Conservation (phyloP, 2,329 filamentous ascomycete species). For the Talaromyces rugulosus region DNA sequence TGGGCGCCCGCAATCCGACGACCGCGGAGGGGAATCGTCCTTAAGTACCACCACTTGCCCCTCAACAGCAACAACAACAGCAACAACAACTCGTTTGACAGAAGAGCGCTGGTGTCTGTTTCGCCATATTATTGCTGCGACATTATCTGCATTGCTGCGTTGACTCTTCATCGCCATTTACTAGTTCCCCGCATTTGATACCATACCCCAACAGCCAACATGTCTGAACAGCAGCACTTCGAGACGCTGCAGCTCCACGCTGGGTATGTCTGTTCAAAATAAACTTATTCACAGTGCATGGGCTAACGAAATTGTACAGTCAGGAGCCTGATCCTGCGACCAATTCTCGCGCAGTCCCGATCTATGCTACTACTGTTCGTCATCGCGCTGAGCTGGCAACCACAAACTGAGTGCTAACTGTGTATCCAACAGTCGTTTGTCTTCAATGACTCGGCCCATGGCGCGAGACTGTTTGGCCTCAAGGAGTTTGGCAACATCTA, state of each 20-base stretch:
- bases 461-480: slow-evolving; percentile 89
- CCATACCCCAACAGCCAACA: slow-evolving; percentile 12
- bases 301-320: slow-evolving; percentile 40
- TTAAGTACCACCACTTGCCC: not conserved
- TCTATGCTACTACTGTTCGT: slow-evolving; percentile 80
- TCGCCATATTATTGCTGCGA: not conserved
- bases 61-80: not conserved
- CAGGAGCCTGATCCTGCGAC: slow-evolving; percentile 76
- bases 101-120: not conserved
- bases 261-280: slow-evolving; percentile 50
- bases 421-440: slow-evolving; percentile 63
- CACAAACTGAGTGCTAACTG: not conserved
- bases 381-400: not conserved
- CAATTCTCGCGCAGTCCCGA: slow-evolving; percentile 86
- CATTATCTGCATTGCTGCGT: not conserved
- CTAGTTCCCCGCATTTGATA: not conserved
- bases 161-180: not conserved
- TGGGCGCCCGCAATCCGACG: not conserved
- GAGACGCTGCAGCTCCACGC: slow-evolving; percentile 85
- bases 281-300: not conserved
- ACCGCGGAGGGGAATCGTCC: not conserved
- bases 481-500: slow-evolving; percentile 99
- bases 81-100: not conserved
- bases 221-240: slow-evolving; percentile 57
- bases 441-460: slow-evolving; percentile 96